Evolutionary conservation across 1,284 basidiomycete genomes (phyloP).

Genomic region (Sphagnurus paluster): DNA sequence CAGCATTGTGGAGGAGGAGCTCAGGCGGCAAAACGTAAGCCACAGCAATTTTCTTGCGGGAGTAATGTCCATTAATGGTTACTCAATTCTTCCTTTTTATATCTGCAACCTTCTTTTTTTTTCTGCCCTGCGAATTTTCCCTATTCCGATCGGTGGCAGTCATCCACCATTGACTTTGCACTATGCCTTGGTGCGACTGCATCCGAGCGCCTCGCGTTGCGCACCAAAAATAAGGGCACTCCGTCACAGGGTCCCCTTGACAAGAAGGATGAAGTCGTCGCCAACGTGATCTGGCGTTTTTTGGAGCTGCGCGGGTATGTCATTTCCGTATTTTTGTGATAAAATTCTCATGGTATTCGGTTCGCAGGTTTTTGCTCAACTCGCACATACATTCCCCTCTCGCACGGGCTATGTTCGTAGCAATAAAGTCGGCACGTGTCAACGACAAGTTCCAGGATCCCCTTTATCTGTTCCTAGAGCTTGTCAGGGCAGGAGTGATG

Average conservation of each 20-base stretch:
- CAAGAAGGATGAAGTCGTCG: slow-evolving; percentile 98
- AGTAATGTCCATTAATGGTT: slow-evolving; percentile 22
- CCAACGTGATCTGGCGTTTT: slow-evolving; percentile 98
- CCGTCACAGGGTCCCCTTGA: slow-evolving; percentile 59
- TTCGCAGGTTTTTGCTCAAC: slow-evolving; percentile 77
- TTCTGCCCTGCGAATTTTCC: slow-evolving; percentile 8
- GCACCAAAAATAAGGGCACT: slow-evolving; percentile 66
- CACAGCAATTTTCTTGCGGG: slow-evolving; percentile 17
- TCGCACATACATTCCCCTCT: slow-evolving; percentile 88
- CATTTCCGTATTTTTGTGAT: slow-evolving; percentile 16
- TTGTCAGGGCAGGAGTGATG: slow-evolving; percentile 92
- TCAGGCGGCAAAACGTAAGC: slow-evolving; percentile 93
- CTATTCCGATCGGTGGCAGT: slow-evolving; percentile 18
- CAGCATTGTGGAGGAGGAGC: slow-evolving; percentile 87
- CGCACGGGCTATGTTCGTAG: slow-evolving; percentile 88
- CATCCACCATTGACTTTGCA: slow-evolving; percentile 92
- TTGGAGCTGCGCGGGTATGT: slow-evolving; percentile 89
- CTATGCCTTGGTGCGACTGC: slow-evolving; percentile 92
- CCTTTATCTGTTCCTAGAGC: slow-evolving; percentile 89
- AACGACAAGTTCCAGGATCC: slow-evolving; percentile 99
- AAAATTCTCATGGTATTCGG: slow-evolving; percentile 11
- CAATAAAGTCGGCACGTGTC: slow-evolving; percentile 74
- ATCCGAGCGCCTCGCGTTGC: slow-evolving; percentile 72
- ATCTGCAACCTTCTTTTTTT: slow-evolving; percentile 5
- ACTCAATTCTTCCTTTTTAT: no score